A percentile compares a stretch with the other conserved stretches of the same genome.
These are phyloP conservation scores for Talaromyces marneffei DNA, from an alignment of 2,329 filamentous ascomycete genomes.

Conservation along the genomic window DNA sequence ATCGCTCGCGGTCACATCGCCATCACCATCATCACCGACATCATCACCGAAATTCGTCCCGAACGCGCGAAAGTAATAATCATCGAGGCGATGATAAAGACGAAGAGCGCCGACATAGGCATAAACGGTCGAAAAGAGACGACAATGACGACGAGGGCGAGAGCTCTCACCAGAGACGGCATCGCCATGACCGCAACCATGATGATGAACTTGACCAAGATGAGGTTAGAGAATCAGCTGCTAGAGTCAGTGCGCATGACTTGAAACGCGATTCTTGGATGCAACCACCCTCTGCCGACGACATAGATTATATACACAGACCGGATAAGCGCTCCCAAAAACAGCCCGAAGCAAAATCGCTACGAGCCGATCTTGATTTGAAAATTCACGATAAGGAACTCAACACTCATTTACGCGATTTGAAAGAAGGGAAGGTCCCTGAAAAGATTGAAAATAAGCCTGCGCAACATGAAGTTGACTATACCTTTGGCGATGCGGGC, in stretches of 20 bases:
- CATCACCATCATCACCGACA: slow-evolving; percentile 34
- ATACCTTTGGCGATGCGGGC: slow-evolving; percentile 82
- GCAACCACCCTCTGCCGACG: slow-evolving; percentile 74
- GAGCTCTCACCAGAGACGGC: slow-evolving; percentile 20
- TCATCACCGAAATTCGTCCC: slow-evolving; percentile 39
- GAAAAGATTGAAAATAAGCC: slow-evolving; percentile 51
- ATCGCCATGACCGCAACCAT: slow-evolving; percentile 14
- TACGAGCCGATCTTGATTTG: slow-evolving; percentile 57
- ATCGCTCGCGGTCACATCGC: slow-evolving; percentile 32
- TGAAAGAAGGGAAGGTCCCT: slow-evolving; percentile 52
- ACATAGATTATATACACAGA: slow-evolving; percentile 67
- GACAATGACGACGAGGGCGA: slow-evolving; percentile 41
- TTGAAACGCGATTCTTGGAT: slow-evolving; percentile 85
- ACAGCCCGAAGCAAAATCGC: slow-evolving; percentile 34
- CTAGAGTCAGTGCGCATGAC: slow-evolving; percentile 19
- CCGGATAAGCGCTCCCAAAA: slow-evolving; percentile 54
- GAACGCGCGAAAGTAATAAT: slow-evolving; percentile 28
- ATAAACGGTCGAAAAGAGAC: slow-evolving; percentile 9
- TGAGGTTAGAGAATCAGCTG: slow-evolving; percentile 36
- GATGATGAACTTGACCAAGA: slow-evolving; percentile 41
- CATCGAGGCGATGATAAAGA: slow-evolving; percentile 35
- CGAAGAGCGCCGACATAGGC: slow-evolving; percentile 5
- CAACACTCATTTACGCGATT: slow-evolving; percentile 62
- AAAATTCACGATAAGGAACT: slow-evolving; percentile 75
- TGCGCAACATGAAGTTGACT: slow-evolving; percentile 61